Evolutionary conservation across 257 asterid species (phyloP).

Genomic region (Solanum ahanhuiri): DNA sequence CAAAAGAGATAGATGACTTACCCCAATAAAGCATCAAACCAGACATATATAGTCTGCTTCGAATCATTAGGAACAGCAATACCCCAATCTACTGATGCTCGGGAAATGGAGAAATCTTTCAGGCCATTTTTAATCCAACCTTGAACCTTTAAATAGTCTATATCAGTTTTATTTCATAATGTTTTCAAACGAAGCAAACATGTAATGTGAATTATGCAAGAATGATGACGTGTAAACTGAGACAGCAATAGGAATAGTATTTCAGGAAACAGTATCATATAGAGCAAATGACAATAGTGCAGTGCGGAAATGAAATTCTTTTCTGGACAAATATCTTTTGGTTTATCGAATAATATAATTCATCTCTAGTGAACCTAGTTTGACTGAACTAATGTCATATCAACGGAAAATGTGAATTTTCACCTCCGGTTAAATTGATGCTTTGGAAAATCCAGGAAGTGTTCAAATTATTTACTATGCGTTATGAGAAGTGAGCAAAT

Average conservation of each 20-base stretch:
- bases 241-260: neutral
- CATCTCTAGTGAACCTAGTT: neutral
- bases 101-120: constrained; percentile 88
- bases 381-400: neutral
- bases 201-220: neutral
- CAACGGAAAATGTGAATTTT: neutral
- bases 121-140: constrained; percentile 94
- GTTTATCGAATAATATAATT: neutral
- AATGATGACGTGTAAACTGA: neutral
- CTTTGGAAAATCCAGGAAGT: neutral
- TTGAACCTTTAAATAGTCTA: constrained; percentile 54
- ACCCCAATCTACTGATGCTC: constrained; percentile 90
- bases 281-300: neutral
- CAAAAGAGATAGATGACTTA: constrained; percentile 25
- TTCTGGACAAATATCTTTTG: neutral
- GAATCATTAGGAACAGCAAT: constrained; percentile 75
- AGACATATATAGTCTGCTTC: constrained; percentile 87
- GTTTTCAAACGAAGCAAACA: neutral
- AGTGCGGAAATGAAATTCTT: neutral
- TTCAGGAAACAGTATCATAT: neutral
- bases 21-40: constrained; percentile 99
- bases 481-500: neutral
- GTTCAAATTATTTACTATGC: neutral
- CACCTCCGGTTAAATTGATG: neutral
- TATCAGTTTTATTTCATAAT: neutral